These are phyloP conservation scores for Paramecium bursaria DNA, from an alignment of 73 alveolate species.

Conservation along the genomic window DNA sequence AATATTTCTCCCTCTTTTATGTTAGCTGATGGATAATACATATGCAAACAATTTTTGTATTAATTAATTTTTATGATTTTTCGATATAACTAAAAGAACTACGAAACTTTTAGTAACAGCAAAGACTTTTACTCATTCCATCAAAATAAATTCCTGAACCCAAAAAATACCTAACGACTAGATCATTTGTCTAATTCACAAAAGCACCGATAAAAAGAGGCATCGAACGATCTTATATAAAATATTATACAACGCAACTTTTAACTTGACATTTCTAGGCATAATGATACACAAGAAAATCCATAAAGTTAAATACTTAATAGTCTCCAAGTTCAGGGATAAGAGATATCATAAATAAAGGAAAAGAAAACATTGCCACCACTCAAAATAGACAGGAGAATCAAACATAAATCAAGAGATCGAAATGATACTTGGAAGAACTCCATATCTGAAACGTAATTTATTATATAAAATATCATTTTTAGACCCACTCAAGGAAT, in stretches of 20 bases:
- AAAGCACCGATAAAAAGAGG: no score
- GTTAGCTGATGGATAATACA: not conserved
- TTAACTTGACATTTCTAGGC: no score
- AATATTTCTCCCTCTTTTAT: slow-evolving; percentile 38
- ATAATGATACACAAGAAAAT: not conserved
- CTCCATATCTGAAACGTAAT: not conserved
- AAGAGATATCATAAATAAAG: not conserved
- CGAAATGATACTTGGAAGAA: slow-evolving; percentile 7
- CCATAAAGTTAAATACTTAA: not conserved
- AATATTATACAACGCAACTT: no score
- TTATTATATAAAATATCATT: not conserved
- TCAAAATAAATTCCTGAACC: not conserved
- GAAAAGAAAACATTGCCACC: slow-evolving; percentile 47
- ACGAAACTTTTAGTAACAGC: slow-evolving; percentile 39
- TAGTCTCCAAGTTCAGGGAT: slow-evolving; percentile 15
- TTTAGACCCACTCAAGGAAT: slow-evolving; percentile 8
- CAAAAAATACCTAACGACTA: not conserved
- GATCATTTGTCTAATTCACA: slow-evolving; percentile 24
- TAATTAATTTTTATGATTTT: no score
- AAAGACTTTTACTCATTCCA: slow-evolving; percentile 47
- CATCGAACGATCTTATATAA: no score
- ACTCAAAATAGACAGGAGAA: not conserved
- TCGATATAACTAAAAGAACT: no score
- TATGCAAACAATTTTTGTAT: no score
- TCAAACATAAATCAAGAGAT: slow-evolving; percentile 7